These are phyloP conservation scores for Boletus eberwhitei DNA, from an alignment of 768 basidiomycete species.

Conservation along the genomic window DNA sequence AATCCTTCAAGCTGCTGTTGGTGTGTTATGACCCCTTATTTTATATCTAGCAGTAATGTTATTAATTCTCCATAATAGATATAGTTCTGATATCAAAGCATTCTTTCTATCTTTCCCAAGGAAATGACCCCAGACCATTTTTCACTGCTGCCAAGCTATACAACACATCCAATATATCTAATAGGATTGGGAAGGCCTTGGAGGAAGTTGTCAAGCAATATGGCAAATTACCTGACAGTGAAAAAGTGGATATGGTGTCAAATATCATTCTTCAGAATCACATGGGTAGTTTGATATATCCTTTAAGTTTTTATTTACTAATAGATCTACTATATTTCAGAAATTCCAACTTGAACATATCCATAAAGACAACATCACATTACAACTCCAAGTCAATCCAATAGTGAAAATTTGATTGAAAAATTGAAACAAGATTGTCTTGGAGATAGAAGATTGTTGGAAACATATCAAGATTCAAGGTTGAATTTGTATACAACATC, in stretches of 20 bases:
- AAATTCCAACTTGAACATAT: too few species aligned
- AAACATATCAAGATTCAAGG: too few species aligned
- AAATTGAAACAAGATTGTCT: too few species aligned
- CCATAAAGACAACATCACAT: not conserved
- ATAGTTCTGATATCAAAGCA: not conserved
- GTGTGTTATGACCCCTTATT: not conserved
- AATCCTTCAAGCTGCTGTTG: not conserved
- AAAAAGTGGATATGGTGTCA: not conserved
- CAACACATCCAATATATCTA: not conserved
- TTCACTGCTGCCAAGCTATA: not conserved
- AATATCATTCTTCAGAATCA: not conserved
- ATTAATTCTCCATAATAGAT: not conserved
- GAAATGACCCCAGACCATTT: not conserved
- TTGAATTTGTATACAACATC: too few species aligned
- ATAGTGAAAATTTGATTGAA: too few species aligned
- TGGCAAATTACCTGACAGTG: too few species aligned
- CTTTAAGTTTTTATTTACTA: not conserved
- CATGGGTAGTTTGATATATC: not conserved
- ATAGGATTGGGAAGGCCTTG: not conserved
- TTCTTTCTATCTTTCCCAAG: not conserved
- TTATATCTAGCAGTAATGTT: not conserved
- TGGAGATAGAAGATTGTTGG: too few species aligned
- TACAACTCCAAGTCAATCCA: not conserved
- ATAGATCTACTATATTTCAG: too few species aligned
- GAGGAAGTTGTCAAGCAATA: not conserved